These are phyloP conservation scores for Lodderomyces beijingensis DNA, from an alignment of 1,139 yeast genomes.

Conservation along the genomic window DNA sequence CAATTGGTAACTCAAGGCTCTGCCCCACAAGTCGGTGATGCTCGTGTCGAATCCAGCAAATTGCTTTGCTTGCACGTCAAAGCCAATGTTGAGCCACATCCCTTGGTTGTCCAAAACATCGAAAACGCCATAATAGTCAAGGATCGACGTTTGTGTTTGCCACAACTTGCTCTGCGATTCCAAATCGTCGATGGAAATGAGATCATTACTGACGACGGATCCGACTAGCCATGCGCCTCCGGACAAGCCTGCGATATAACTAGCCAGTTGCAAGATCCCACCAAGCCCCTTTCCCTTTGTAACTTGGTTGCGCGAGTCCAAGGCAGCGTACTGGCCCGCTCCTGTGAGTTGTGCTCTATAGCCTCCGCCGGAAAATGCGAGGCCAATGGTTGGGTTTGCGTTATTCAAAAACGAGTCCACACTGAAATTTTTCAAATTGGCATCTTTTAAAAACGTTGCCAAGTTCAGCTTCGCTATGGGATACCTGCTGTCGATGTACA, in stretches of 20 bases:
- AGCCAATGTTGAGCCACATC: constrained; percentile 29
- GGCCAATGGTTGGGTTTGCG: constrained; percentile 28
- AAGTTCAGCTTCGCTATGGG: constrained; percentile 50
- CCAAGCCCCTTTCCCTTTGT: constrained; percentile 31
- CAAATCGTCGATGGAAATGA: constrained; percentile 31
- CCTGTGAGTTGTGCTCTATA: constrained; percentile 87
- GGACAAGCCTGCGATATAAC: constrained; percentile 35
- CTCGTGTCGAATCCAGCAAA: constrained; percentile 77
- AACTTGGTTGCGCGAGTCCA: constrained; percentile 68
- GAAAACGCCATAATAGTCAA: constrained; percentile 17
- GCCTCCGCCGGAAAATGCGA: constrained; percentile 89
- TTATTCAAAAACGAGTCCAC: constrained; percentile 40
- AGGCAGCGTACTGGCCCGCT: constrained; percentile 81
- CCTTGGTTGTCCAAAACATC: constrained; percentile 27
- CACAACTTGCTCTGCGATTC: constrained; percentile 22
- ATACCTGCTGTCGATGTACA: constrained; percentile 48
- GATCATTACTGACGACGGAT: constrained; percentile 31
- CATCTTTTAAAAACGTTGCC: constrained; percentile 49
- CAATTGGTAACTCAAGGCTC: constrained; percentile 75
- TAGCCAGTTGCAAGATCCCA: constrained; percentile 36
- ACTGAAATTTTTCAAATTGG: constrained; percentile 58
- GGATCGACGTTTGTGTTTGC: constrained; percentile 16
- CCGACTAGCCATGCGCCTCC: constrained; percentile 41
- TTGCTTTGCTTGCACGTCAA: constrained; percentile 53
- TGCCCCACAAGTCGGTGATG: constrained; percentile 92